Evolutionary conservation across 306 rosid species (phyloP), one percentile per base, ranked within the genome.

Genomic region (Prunus armeniaca): DNA sequence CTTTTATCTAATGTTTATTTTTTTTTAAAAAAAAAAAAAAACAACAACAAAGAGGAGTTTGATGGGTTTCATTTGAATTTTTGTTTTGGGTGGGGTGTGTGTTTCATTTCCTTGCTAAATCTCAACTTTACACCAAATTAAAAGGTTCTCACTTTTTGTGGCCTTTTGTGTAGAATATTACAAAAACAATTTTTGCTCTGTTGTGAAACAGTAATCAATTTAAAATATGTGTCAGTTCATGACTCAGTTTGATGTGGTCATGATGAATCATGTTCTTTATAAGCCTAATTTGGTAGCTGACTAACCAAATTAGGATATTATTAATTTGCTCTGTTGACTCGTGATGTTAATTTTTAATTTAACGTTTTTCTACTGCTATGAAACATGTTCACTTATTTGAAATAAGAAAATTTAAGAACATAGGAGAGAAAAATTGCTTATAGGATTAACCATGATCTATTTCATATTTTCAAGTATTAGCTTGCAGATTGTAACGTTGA

Each of bases 1-100:
- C 76, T 65, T 81, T 54, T 67, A 71, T 66, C 79, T 67, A 73
- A 76, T 81, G 67, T 77, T 71, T n/a, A n/a, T n/a, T n/a, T 30
- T 1, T 30, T 0, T 22, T 22, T 22, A 22, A 22, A 22, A 22
- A 22, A 22, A 22, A 22, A 4, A 19, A 62, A 38, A 1, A 38
- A 38, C 0, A 20, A 30, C 18, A 15, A 6, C 32, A 74, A 3
- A n/a, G 69, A 24, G 12, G 32, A 63, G 61, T 11, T 54, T 78
- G 63, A 71, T 24, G 3, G 9, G 12, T n/a, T n/a, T 63, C 45
- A 28, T 67, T 46, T 30, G 5, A 34, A 30, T 1, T 49, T 49
- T 12, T 49, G 5, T 49, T 49, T 49, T 49, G 8, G 41, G 41
- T 34, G 41, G 41, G 38, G 30, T 51, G 67, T 50, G 46, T 56